Evolutionary conservation across 2,329 filamentous ascomycete genomes (phyloP), one percentile per base, ranked within the genome.

Genomic region (Alternaria dauci): DNA sequence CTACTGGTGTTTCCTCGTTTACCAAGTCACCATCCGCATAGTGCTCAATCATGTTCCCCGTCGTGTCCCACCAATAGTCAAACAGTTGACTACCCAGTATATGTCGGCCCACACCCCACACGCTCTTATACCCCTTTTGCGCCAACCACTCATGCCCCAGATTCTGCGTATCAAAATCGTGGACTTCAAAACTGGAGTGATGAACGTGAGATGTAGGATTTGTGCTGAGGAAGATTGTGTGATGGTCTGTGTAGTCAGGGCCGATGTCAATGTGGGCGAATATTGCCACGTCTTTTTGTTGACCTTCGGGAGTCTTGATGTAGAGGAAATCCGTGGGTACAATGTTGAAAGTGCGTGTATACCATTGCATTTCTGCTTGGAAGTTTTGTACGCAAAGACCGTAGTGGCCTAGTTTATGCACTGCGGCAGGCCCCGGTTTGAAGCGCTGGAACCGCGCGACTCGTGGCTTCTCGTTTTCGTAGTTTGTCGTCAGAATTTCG

Each of bases 81-180:
- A 92, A 92, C 52, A 92, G 87, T 78, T 91, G 89, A 63, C 84
- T 87, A 4, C 89, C 89, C 68, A 91, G 81, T 23, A 91, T 84
- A 79, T 92, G 89, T 53, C 90, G 78, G 0, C 90, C 90, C 0
- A 92, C 86, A 2, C 90, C 90, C 90, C 90, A 92, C 63, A 88
- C 88, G 67, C 83, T 85, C 69, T 83, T 83, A 72, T 90, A 90
- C 1, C 86, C 86, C 74, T 88, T 86, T 63, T 86, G 79, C 2
- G 81, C 81, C 62, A 92, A 78, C 87, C 88, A 91, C 69, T 90
- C 85, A 76, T 92, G 90, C 1, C 90, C 90, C 3, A 92, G 80
- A 32, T 87, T 82, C 80, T 92, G 89, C 5, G 87, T 86, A 71
- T 92, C 89, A 68, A 89, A 90, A 74, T 92, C 70, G 68, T 90